Conservation (phyloP, 2,329 filamentous ascomycete species). For the Truncatella angustata region DNA sequence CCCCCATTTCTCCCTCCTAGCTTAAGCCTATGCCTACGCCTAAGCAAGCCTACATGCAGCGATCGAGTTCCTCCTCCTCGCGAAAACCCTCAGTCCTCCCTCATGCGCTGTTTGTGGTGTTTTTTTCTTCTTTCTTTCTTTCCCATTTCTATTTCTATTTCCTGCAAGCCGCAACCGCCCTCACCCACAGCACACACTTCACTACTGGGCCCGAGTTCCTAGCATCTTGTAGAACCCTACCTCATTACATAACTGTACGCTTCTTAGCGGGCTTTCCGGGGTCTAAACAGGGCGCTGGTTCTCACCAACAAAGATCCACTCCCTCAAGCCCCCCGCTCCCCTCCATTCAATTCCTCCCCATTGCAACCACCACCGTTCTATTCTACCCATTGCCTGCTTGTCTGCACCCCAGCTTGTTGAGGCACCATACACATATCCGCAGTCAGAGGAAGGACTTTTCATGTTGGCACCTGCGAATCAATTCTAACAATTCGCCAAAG, state of each 20-base stretch:
- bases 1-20: background rate
- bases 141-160: background rate
- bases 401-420: background rate
- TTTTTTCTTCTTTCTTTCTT: background rate
- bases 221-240: background rate
- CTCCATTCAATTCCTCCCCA: constrained; percentile 11
- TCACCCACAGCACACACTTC: background rate
- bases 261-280: constrained; percentile 5
- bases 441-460: too few relatives aligned
- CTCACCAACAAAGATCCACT: constrained; percentile 6
- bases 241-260: constrained; percentile 11
- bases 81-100: background rate
- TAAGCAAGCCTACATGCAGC: constrained; percentile 1
- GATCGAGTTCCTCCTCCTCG: background rate
- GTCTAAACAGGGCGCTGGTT: constrained; percentile 10
- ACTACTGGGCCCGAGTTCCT: constrained; percentile 2
- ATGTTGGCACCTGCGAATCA: too few relatives aligned
- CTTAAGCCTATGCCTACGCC: too few relatives aligned
- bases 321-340: constrained; percentile 8
- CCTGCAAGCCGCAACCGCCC: background rate
- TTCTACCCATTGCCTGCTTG: constrained; percentile 1
- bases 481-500: background rate
- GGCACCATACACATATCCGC: background rate
- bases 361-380: constrained; percentile 9
- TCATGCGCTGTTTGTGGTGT: background rate